Evolutionary conservation across 2,329 filamentous ascomycete genomes (phyloP), one percentile per base, ranked within the genome.

Genomic region (Stachybotrys chartarum): DNA sequence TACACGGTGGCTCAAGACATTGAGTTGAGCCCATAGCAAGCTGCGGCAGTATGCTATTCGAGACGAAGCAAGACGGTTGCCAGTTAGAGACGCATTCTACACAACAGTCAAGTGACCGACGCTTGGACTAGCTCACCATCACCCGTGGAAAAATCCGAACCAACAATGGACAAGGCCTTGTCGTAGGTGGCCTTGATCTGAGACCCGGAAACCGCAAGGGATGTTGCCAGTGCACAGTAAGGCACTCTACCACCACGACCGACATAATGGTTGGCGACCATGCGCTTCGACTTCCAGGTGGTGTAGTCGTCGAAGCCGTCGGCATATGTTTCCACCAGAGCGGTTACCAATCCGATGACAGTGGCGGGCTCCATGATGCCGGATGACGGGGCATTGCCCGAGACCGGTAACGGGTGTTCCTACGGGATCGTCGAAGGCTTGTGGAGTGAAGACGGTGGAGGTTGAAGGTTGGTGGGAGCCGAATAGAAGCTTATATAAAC

Each of bases 211-310:
- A 68, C 60, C 50, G 55, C 59, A 46, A 75, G 61, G 17, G 72
- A 73, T 1, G 67, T 66, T 56, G 65, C 66, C 48, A 72, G 60
- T 14, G 68, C 70, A 57, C 68, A 74, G 45, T 61, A 62, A 46
- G 60, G 62, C 7, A 58, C 53, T 14, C 54, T 55, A 50, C 57
- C 31, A 51, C 58, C 30, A 45, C 54, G 57, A 3, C 58, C 58
- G 17, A 57, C 60, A 55, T 75, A 74, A 55, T 70, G 67, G 56
- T 74, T 72, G 32, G 62, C 53, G 46, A 57, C 58, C 54, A 68
- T 65, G 35, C 69, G 64, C 18, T 63, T 64, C 54, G 61, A 61
- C 55, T 68, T 69, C 72, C 72, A 75, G 17, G 58, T 62, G 2
- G 63, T 58, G 63, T 75, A 73, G 56, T 58, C 54, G n/a, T 60